phyloP scores from a whole-genome alignment of 164 flowering plant genomes.

The Magnolia sinica region DNA sequence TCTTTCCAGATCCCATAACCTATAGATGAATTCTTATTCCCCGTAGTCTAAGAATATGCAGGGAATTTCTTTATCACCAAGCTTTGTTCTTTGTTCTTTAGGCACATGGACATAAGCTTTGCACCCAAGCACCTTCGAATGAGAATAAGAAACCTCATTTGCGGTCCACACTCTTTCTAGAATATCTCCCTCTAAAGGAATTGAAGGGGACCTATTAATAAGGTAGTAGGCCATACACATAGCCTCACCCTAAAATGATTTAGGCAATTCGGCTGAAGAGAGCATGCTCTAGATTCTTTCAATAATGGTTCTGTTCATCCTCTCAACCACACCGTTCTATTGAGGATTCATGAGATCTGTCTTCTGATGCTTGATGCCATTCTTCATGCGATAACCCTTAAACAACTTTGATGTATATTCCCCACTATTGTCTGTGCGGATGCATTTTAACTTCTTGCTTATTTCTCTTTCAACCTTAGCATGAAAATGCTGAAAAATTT shows the following conservation, averaged over 20 bases:
- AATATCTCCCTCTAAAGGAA: not conserved
- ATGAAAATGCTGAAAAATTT: not conserved
- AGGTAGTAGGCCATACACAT: not conserved
- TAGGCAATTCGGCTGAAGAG: not conserved
- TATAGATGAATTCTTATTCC: not conserved
- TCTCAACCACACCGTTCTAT: not conserved
- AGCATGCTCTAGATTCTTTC: no score
- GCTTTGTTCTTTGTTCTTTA: not conserved
- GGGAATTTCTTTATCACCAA: not conserved
- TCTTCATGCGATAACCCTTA: not conserved
- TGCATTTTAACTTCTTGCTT: not conserved
- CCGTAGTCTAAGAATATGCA: not conserved
- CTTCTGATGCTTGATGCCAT: not conserved
- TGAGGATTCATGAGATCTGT: not conserved
- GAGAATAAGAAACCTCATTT: not conserved
- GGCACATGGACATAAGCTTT: constrained; percentile 3
- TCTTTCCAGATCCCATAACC: not conserved
- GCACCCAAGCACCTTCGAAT: no score
- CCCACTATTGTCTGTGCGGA: not conserved
- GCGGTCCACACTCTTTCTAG: not conserved
- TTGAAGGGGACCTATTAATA: not conserved
- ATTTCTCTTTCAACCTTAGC: not conserved
- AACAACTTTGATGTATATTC: not conserved
- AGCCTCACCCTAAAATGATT: constrained; percentile 4
- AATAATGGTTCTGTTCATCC: no score